Evolutionary conservation across 768 basidiomycete genomes (phyloP).

Genomic region (Serendipita sp.): DNA sequence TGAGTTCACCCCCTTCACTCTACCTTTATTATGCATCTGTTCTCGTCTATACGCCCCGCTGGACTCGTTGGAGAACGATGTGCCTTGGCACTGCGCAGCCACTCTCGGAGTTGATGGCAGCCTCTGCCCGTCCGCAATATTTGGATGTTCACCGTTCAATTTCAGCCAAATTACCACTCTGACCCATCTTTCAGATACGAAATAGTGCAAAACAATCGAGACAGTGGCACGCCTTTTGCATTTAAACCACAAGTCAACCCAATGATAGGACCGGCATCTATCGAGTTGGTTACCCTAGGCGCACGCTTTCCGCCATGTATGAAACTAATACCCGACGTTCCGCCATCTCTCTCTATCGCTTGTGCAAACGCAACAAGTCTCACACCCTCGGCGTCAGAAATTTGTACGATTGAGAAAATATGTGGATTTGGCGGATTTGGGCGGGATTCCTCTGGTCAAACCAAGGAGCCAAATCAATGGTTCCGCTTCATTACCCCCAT

Average conservation of each 20-base stretch:
- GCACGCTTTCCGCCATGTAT: constrained; percentile 91
- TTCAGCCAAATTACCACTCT: neutral
- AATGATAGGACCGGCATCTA: constrained; percentile 79
- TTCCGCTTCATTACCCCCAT: constrained; percentile 71
- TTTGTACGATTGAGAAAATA: constrained; percentile 64
- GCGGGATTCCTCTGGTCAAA: constrained; percentile 13
- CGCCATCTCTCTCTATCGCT: constrained; percentile 35
- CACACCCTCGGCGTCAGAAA: constrained; percentile 48
- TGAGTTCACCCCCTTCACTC: constrained; percentile 9
- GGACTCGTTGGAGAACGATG: constrained; percentile 26
- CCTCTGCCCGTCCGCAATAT: neutral
- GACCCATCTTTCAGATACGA: constrained; percentile 14
- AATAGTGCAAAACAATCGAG: neutral
- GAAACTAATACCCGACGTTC: constrained; percentile 46
- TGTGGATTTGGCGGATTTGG: constrained; percentile 77
- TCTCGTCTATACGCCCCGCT: constrained; percentile 9
- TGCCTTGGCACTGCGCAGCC: neutral
- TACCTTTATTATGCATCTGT: constrained; percentile 7
- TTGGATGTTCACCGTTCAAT: no score
- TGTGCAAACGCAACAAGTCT: constrained; percentile 47
- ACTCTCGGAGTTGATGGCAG: constrained; percentile 4
- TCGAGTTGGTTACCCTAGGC: constrained; percentile 39
- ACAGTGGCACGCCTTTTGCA: neutral
- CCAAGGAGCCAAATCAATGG: constrained; percentile 32
- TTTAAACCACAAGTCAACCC: constrained; percentile 65